Conservation (phyloP, 176 grass and related monocot species). For the Leersia perrieri region DNA sequence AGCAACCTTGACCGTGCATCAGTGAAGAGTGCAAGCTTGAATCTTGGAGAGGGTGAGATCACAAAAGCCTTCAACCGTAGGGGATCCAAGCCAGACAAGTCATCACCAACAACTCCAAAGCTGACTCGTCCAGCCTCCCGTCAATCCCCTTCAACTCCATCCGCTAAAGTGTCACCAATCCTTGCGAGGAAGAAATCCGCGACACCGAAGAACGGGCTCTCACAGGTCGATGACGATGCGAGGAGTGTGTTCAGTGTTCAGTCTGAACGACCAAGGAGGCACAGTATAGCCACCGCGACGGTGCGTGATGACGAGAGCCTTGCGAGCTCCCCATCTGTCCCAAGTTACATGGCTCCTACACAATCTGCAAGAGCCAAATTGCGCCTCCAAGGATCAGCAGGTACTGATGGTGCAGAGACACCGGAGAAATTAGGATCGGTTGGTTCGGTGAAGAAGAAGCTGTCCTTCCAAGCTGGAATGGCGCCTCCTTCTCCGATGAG, state of each 20-base stretch:
- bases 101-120: slow-evolving; percentile 54
- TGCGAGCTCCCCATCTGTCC: slow-evolving; percentile 55
- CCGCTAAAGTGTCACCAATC: slow-evolving; percentile 45
- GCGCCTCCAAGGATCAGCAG: slow-evolving; percentile 51
- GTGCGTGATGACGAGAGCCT: slow-evolving; percentile 71
- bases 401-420: slow-evolving; percentile 45
- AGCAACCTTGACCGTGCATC: slow-evolving; percentile 52
- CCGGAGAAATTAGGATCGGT: slow-evolving; percentile 50
- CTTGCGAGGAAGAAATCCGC: slow-evolving; percentile 52
- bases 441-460: slow-evolving; percentile 66
- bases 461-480: slow-evolving; percentile 67
- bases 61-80: slow-evolving; percentile 78
- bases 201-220: slow-evolving; percentile 52
- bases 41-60: slow-evolving; percentile 78
- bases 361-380: slow-evolving; percentile 83
- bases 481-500: slow-evolving; percentile 46
- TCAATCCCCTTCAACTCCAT: slow-evolving; percentile 55
- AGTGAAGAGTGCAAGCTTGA: slow-evolving; percentile 47
- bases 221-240: slow-evolving; percentile 49
- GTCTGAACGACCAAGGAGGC: slow-evolving; percentile 72
- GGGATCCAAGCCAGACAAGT: slow-evolving; percentile 58
- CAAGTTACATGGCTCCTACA: slow-evolving; percentile 89
- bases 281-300: slow-evolving; percentile 64
- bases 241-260: slow-evolving; percentile 67
- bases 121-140: slow-evolving; percentile 38